Evolutionary conservation across 768 basidiomycete genomes (phyloP), one percentile per base, ranked within the genome.

Genomic region (Mycena rosella): DNA sequence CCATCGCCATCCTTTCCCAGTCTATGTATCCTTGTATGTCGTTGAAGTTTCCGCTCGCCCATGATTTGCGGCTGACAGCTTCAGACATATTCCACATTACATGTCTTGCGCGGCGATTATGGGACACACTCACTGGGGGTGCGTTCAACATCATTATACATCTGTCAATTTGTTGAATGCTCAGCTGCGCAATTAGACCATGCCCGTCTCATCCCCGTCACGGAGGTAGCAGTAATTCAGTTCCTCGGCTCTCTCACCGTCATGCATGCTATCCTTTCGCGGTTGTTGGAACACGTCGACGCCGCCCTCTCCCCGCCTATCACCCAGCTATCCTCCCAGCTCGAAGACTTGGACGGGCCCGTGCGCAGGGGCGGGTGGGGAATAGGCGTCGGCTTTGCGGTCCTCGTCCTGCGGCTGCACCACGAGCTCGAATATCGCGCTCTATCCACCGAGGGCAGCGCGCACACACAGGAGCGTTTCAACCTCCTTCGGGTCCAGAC

Each of bases 401-500:
- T n/a, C 14, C 32, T 65, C 22, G 55, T 56, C 15, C 63, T 58
- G 14, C 38, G 55, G 1, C 30, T 65, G 11, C 42, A 65, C 29
- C 63, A 48, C 26, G 63, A 65, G 56, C 56, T 65, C 38, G 55
- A 51, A 27, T 32, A 47, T 67, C 75, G 52, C 74, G 71, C 9
- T 8, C 11, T n/a, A 15, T 18, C 20, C 36, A 18, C n/a, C 2
- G 22, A 24, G 17, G 48, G n/a, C 18, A 14, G 38, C 38, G 29
- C n/a, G 20, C 49, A 47, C 13, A 54, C 22, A 29, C 58, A 49
- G 38, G 47, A 24, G 29, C 65, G 49, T 6, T n/a, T 65, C 17
- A 15, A 11, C 5, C 13, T 51, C 2, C 57, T 65, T 5, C 56
- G 64, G 24, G 14, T 18, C 24, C 65, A 54, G 26, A 53, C 65